Conservation (phyloP, 352 stramenopile species). For the Phytophthora parvispora region DNA sequence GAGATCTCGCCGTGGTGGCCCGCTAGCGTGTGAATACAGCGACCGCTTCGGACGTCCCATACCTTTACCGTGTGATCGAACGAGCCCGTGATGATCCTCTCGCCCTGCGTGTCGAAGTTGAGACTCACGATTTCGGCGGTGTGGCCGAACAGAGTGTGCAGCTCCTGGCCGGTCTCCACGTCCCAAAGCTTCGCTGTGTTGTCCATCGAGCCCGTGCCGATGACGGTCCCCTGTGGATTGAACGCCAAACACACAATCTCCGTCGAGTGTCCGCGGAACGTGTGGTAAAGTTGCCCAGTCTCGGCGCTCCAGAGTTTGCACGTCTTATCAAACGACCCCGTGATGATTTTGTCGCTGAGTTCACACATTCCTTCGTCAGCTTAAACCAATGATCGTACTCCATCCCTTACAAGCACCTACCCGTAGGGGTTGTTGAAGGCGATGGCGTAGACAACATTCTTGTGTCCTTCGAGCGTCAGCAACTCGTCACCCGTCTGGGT, state of each 20-base stretch:
- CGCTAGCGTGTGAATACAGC: conserved; percentile 93
- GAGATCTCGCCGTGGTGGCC: conserved; percentile 97
- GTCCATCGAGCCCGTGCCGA: conserved; percentile 95
- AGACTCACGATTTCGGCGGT: conserved; percentile 96
- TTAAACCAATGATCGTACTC: background rate
- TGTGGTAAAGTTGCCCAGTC: conserved; percentile 95
- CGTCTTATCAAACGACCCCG: conserved; percentile 97
- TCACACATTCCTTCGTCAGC: background rate
- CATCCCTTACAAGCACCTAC: conserved; percentile 26
- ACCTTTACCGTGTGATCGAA: conserved; percentile 97
- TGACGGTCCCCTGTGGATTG: conserved; percentile 93
- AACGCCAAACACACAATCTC: conserved; percentile 98
- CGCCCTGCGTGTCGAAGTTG: conserved; percentile 95
- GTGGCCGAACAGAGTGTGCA: conserved; percentile 96
- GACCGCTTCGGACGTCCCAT: conserved; percentile 86
- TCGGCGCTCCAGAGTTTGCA: conserved; percentile 97
- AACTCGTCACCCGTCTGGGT: conserved; percentile 96
- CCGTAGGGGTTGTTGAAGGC: conserved; percentile 98
- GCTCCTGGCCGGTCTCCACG: conserved; percentile 94
- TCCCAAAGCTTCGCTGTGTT: conserved; percentile 97
- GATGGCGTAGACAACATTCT: conserved; percentile 98
- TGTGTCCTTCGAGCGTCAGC: conserved; percentile 95
- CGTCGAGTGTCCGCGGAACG: conserved; percentile 95
- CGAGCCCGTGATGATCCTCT: conserved; percentile 95
- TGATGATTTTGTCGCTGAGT: conserved; percentile 95